Conservation (phyloP, 2,329 filamentous ascomycete species). For the Aspergillus neoniger region DNA sequence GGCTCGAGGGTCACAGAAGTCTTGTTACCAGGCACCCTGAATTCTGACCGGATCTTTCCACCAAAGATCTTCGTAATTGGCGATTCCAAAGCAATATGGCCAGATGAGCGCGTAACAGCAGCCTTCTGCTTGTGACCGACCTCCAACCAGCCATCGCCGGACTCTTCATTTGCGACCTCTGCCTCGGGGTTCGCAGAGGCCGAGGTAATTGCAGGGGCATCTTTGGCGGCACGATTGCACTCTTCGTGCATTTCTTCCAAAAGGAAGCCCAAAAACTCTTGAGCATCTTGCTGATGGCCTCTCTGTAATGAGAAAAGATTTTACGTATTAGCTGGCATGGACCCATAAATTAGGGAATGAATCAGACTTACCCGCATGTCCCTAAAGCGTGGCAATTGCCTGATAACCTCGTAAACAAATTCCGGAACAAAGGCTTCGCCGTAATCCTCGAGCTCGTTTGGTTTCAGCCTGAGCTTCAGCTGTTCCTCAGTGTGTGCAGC, state of each 20-base stretch:
- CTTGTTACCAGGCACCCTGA: conserved; percentile 82
- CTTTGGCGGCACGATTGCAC: conserved; percentile 74
- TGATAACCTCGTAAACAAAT: conserved; percentile 92
- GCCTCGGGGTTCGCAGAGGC: conserved; percentile 41
- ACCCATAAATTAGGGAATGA: background rate
- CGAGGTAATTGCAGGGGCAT: conserved; percentile 38
- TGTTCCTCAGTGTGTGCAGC: conserved; percentile 74
- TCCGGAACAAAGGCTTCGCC: conserved; percentile 91
- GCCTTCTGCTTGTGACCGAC: conserved; percentile 90
- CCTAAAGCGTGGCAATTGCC: conserved; percentile 80
- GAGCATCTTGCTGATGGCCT: conserved; percentile 95
- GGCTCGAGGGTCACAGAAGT: conserved; percentile 90
- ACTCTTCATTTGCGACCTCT: conserved; percentile 43
- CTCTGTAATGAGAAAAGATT: conserved; percentile 53
- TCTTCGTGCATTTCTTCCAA: conserved; percentile 93
- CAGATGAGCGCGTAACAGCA: conserved; percentile 82
- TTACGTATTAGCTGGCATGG: background rate
- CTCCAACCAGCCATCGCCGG: conserved; percentile 80
- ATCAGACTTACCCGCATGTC: conserved; percentile 75
- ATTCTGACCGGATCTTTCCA: conserved; percentile 84
- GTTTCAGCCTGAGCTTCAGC: conserved; percentile 72
- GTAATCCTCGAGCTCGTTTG: conserved; percentile 81
- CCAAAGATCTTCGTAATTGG: conserved; percentile 95
- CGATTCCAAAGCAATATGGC: conserved; percentile 69
- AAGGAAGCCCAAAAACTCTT: conserved; percentile 93